A percentile compares a stretch with the other conserved stretches of the same genome.
These are phyloP conservation scores for Ascochyta koolunga DNA, from an alignment of 2,329 filamentous ascomycete species.

Conservation along the genomic window DNA sequence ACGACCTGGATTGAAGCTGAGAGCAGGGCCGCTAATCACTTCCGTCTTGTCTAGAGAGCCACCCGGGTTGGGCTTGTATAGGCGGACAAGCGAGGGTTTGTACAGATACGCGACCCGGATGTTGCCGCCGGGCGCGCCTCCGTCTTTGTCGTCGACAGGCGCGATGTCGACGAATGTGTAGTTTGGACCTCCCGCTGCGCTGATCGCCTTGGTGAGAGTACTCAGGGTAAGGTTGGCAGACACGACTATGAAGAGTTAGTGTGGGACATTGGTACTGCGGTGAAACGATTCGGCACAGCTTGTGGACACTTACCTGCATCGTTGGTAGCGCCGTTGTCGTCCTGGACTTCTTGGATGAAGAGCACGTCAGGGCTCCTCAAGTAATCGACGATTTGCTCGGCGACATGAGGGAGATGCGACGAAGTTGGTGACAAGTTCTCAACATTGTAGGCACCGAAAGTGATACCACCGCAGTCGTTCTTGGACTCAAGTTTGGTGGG, in stretches of 20 bases:
- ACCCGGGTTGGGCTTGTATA: conserved; percentile 66
- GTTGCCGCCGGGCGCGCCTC: conserved; percentile 72
- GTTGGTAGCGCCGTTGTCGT: conserved; percentile 66
- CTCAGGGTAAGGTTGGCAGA: conserved; percentile 65
- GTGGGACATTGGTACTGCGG: conserved; percentile 1
- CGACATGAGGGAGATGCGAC: conserved; percentile 62
- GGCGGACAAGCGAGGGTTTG: conserved; percentile 63
- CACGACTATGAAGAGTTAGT: conserved; percentile 43
- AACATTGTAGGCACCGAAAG: conserved; percentile 71
- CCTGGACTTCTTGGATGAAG: conserved; percentile 75
- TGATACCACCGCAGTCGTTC: conserved; percentile 65
- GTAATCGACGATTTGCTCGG: conserved; percentile 68
- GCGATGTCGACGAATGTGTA: conserved; percentile 68
- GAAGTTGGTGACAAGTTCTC: conserved; percentile 69
- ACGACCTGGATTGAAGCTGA: conserved; percentile 72
- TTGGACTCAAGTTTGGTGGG: conserved; percentile 61
- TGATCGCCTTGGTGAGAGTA: conserved; percentile 61
- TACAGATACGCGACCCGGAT: conserved; percentile 75
- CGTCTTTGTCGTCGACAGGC: conserved; percentile 66
- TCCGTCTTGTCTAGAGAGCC: conserved; percentile 60
- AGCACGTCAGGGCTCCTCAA: conserved; percentile 68
- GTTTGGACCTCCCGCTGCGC: conserved; percentile 53
- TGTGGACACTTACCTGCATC: conserved; percentile 56
- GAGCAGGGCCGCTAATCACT: conserved; percentile 62
- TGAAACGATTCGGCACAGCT: conserved; percentile 4